Percentiles rank a stretch among this genome's conserved stretches.
Conservation (phyloP, 176 grass and related monocot genomes). For the Ensete ventricosum region DNA sequence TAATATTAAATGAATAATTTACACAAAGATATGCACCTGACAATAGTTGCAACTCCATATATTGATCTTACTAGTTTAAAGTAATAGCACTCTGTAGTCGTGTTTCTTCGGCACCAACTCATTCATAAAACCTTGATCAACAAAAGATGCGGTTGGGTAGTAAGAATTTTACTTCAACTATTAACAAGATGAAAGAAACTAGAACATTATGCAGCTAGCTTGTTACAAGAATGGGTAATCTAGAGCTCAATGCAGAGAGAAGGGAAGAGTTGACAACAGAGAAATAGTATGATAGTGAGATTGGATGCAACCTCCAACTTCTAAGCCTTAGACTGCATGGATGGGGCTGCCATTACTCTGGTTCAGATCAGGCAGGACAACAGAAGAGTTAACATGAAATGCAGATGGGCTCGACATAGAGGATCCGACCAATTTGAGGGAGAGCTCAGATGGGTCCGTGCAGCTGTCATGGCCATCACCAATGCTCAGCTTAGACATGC, state of each 20-base stretch:
- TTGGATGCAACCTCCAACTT: background rate
- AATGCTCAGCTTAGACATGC: slow-evolving; percentile 85
- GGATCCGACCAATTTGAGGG: slow-evolving; percentile 50
- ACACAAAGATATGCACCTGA: too few relatives aligned
- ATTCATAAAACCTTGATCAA: too few relatives aligned
- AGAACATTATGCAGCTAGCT: background rate
- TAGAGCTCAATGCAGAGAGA: background rate
- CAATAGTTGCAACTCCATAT: too few relatives aligned
- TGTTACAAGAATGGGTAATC: background rate
- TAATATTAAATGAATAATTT: too few relatives aligned
- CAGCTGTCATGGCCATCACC: slow-evolving; percentile 31
- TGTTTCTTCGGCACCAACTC: too few relatives aligned
- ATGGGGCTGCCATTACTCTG: slow-evolving; percentile 63
- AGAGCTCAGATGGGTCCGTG: slow-evolving; percentile 48
- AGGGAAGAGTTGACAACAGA: background rate
- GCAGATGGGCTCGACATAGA: slow-evolving; percentile 46
- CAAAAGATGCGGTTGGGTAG: background rate
- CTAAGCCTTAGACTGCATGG: slow-evolving; percentile 50
- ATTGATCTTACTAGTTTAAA: too few relatives aligned
- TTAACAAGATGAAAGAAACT: background rate
- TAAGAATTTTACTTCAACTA: slow-evolving; percentile 2
- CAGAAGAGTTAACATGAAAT: slow-evolving; percentile 54
- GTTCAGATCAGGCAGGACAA: slow-evolving; percentile 44
- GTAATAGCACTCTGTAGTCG: too few relatives aligned
- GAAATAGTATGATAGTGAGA: slow-evolving; percentile 1